A percentile compares a stretch with the other conserved stretches of the same genome.
phyloP scores from a whole-genome alignment of 495 filamentous ascomycete species.

The Penicillium desertorum region DNA sequence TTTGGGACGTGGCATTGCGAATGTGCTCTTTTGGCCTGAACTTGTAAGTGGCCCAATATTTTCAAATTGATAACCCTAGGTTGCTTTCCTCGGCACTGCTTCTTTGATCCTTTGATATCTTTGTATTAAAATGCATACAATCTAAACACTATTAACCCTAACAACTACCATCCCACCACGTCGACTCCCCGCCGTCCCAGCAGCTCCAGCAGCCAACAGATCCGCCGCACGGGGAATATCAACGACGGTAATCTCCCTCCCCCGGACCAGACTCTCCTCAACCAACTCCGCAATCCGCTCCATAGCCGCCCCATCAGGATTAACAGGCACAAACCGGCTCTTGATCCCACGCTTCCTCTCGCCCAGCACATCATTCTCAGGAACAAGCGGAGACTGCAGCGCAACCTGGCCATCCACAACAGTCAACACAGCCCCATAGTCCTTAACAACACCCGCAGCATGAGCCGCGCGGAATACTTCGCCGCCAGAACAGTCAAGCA shows the following conservation, averaged over 20 bases:
- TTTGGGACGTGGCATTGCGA: neutral
- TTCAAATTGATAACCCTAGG: slow-evolving; percentile 7
- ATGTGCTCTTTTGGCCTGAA: neutral
- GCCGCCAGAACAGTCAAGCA: slow-evolving; percentile 41
- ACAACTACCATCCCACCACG: slow-evolving; percentile 40
- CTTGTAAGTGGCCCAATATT: slow-evolving; percentile 2
- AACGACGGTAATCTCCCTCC: slow-evolving; percentile 32
- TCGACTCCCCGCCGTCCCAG: slow-evolving; percentile 27
- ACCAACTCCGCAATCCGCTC: slow-evolving; percentile 36
- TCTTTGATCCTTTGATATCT: neutral
- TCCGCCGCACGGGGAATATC: slow-evolving; percentile 35
- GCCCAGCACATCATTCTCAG: slow-evolving; percentile 19
- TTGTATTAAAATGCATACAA: slow-evolving; percentile 5
- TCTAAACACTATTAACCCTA: slow-evolving; percentile 5
- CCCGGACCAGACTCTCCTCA: slow-evolving; percentile 33
- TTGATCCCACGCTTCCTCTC: slow-evolving; percentile 28
- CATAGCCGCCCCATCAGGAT: slow-evolving; percentile 36
- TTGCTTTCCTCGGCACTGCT: neutral
- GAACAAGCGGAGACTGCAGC: slow-evolving; percentile 13
- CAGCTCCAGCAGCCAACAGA: slow-evolving; percentile 31
- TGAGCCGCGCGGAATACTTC: slow-evolving; percentile 37
- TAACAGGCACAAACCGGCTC: slow-evolving; percentile 42
- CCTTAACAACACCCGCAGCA: slow-evolving; percentile 34
- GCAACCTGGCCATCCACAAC: slow-evolving; percentile 35
- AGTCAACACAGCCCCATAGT: slow-evolving; percentile 39